Base-by-base conservation (phyloP, 192 early-diverging fungal species). In the Diversispora epigaea region DNA sequence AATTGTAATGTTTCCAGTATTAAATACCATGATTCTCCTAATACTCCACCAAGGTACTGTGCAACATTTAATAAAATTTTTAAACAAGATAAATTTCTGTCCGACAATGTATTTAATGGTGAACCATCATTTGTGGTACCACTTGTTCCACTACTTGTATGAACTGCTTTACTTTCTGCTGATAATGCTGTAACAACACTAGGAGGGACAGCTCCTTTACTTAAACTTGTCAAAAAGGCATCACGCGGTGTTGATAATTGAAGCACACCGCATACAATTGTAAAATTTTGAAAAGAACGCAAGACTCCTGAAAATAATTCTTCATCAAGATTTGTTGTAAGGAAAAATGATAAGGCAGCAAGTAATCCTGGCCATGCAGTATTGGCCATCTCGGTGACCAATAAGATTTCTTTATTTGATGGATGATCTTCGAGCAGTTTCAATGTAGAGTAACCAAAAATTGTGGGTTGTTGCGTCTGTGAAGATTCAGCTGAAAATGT, bases 1-100 rank as follows among this genome's bases (percentile, higher is more conserved):
- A 91, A 87, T 77, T 96, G 95, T 75, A 97, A 81, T 4, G 95
- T 95, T 71, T 95, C 93, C 46, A 97, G 77, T 2, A 97, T 87
- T 43, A 91, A 80, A 76, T 91, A 94, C 97, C 97, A 99, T 57
- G 91, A 85, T 47, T 90, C 80, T 15, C 91, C 93, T 55, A 99
- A 79, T 8, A 89, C 89, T 12, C 88, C 79, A 6, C 87, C 89
- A 68, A 98, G 83, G 32, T 86, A 89, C 80, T 90, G 83, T 7
- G 94, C 88, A 11, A 94, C 85, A 39, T 86, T 82, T 3, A 96
- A 73, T 39, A 94, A 75, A 4, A 90, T 88, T 8, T 91, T 88
- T 25, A 98, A 77, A 57, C 91, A 92, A 56, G 87, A 84, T 39
- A 95, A 78, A 78, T 97, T 94, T 45, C 94, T 87, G 45, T 93